A percentile compares a stretch with the other conserved stretches of the same genome.
Evolutionary conservation across 495 filamentous ascomycete genomes (phyloP).

Genomic region (Trichoderma asperelloides): DNA sequence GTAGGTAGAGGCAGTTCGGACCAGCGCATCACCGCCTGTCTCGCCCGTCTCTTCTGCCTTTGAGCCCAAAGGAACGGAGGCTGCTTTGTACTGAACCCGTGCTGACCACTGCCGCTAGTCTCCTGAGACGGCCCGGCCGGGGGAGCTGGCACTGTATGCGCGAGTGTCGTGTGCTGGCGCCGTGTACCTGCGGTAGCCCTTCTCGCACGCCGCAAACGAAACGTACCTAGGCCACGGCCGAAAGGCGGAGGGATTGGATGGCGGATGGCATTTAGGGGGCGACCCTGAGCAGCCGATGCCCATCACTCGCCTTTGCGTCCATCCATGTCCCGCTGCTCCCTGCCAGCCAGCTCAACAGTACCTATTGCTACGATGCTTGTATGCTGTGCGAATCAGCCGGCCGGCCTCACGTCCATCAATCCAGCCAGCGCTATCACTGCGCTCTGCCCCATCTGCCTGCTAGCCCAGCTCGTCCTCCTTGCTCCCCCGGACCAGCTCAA

Average conservation of each 20-base stretch:
- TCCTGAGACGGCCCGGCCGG: not conserved
- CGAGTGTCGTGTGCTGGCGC: not conserved
- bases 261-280: not conserved
- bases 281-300: not conserved
- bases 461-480: not conserved
- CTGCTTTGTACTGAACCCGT: not conserved
- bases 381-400: not conserved
- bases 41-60: not conserved
- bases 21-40: constrained; percentile 6
- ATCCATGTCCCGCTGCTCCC: not conserved
- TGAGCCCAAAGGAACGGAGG: not conserved
- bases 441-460: not conserved
- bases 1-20: too few species aligned
- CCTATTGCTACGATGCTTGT: not conserved
- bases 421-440: not conserved
- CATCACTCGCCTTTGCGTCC: not conserved
- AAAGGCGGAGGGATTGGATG: not conserved
- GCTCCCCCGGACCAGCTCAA: constrained; percentile 8
- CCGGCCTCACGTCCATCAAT: not conserved
- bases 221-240: not conserved
- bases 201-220: not conserved
- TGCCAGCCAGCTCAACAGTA: too few species aligned
- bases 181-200: not conserved
- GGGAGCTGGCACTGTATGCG: not conserved
- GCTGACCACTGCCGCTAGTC: not conserved